A percentile compares a stretch with the other conserved stretches of the same genome.
Evolutionary conservation across 345 rosid genomes (phyloP).

Genomic region (Aurinia saxatilis): DNA sequence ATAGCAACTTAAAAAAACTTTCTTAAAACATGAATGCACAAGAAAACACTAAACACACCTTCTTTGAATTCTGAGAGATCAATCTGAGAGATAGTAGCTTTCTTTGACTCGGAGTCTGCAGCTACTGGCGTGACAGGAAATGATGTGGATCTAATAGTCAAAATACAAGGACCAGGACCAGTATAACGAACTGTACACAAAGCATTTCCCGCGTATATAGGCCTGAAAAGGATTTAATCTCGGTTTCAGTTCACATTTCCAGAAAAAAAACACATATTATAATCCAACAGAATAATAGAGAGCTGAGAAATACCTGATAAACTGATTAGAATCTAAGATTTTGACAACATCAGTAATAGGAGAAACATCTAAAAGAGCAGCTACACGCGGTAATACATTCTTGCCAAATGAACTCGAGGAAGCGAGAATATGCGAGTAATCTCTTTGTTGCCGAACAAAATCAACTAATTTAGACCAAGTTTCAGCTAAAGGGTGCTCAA

Average conservation of each 20-base stretch:
- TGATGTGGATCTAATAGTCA: constrained; percentile 77
- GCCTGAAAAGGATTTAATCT: constrained; percentile 42
- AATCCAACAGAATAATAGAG: neutral
- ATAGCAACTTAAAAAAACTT: neutral
- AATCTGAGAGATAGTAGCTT: constrained; percentile 78
- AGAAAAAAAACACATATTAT: neutral
- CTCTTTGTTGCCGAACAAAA: constrained; percentile 55
- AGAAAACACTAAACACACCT: constrained; percentile 45
- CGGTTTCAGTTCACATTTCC: neutral
- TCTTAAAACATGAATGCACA: neutral
- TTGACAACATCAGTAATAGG: constrained; percentile 85
- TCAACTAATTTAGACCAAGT: constrained; percentile 85
- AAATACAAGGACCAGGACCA: constrained; percentile 72
- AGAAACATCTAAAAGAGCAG: constrained; percentile 88
- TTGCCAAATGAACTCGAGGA: constrained; percentile 88
- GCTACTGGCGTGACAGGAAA: constrained; percentile 41
- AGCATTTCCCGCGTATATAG: constrained; percentile 98
- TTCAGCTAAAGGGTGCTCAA: constrained; percentile 67
- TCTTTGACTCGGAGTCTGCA: constrained; percentile 37
- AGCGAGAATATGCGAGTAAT: constrained; percentile 70
- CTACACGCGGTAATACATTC: constrained; percentile 79
- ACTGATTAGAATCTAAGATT: constrained; percentile 51
- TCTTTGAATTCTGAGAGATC: constrained; percentile 76
- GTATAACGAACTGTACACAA: constrained; percentile 73
- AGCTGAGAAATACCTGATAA: constrained; percentile 50